Evolutionary conservation across 1,139 yeast genomes (phyloP).

Genomic region (Lizanozyma gosingica): DNA sequence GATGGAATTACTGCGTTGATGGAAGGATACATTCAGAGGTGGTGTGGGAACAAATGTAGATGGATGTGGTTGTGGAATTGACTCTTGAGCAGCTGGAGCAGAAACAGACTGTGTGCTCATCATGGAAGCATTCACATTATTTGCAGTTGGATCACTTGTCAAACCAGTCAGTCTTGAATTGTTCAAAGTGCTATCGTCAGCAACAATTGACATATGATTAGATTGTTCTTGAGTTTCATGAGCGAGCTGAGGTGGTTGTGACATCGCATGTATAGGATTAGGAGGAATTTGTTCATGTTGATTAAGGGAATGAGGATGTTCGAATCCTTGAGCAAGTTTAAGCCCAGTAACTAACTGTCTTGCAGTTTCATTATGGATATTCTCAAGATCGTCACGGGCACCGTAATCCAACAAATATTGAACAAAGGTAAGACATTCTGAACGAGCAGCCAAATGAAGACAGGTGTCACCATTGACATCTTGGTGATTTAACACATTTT

Average conservation of each 20-base stretch:
- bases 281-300: not conserved
- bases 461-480: constrained; percentile 67
- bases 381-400: constrained; percentile 39
- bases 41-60: not conserved
- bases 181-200: not conserved
- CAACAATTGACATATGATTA: constrained; percentile 1
- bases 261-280: constrained; percentile 2
- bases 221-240: constrained; percentile 4
- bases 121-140: not conserved
- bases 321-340: constrained; percentile 12
- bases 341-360: constrained; percentile 13
- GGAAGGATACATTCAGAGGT: not conserved
- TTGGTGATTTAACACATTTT: constrained; percentile 54
- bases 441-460: constrained; percentile 48
- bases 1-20: not conserved
- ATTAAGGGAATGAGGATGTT: constrained; percentile 5
- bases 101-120: not conserved
- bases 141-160: not conserved
- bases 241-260: constrained; percentile 1
- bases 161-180: not conserved
- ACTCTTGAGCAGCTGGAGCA: not conserved
- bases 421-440: constrained; percentile 26
- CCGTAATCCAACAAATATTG: constrained; percentile 33
- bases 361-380: constrained; percentile 33
- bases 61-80: not conserved